These are phyloP conservation scores for Abelmoschus esculentus DNA, from an alignment of 345 rosid species.

Conservation along the genomic window DNA sequence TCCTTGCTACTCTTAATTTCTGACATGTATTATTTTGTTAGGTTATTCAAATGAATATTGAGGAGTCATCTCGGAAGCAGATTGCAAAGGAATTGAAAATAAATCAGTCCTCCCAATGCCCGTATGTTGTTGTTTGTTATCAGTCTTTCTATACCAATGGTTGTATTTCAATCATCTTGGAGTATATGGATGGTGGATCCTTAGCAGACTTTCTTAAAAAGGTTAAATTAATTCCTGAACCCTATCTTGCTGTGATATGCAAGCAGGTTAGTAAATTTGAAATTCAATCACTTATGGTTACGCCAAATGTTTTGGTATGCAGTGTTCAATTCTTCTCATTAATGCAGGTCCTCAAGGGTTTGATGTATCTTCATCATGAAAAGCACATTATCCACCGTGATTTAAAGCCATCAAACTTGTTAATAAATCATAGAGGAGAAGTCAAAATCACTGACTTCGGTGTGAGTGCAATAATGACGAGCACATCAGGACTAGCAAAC, in stretches of 20 bases:
- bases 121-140: conserved; percentile 61
- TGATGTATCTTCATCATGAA: conserved; percentile 79
- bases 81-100: conserved; percentile 65
- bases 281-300: not conserved
- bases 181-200: conserved; percentile 80
- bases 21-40: conserved; percentile 4
- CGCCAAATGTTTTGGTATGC: not conserved
- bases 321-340: not conserved
- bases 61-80: conserved; percentile 45
- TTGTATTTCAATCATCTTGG: conserved; percentile 55
- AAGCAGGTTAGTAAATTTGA: conserved; percentile 50
- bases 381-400: conserved; percentile 66
- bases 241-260: conserved; percentile 63
- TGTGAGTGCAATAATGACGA: conserved; percentile 75
- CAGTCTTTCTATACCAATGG: conserved; percentile 66
- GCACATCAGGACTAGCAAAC: conserved; percentile 62
- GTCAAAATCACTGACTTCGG: conserved; percentile 97
- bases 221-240: conserved; percentile 53
- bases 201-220: conserved; percentile 54
- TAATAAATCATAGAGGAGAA: conserved; percentile 87
- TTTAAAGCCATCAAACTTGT: conserved; percentile 79
- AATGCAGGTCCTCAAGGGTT: conserved; percentile 67
- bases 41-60: conserved; percentile 64
- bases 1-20: not conserved
- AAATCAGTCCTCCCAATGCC: conserved; percentile 64